Evolutionary conservation across 2,329 filamentous ascomycete species (phyloP).

Genomic region (Neofusicoccum parvum): DNA sequence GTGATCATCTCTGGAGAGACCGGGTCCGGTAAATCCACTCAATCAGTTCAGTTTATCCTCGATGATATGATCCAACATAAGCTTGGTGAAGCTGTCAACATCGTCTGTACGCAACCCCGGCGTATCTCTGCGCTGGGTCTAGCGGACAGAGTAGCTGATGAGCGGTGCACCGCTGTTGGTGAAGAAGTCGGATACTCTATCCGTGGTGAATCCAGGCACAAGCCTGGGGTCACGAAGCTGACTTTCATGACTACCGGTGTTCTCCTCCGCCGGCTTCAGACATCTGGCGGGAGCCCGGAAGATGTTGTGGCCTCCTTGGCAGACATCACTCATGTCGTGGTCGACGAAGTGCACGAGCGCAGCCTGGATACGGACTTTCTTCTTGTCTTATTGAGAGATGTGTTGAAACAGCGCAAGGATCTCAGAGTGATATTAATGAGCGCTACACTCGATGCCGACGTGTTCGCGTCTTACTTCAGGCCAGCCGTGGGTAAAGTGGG

Average conservation of each 20-base stretch:
- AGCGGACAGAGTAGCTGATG: constrained; percentile 91
- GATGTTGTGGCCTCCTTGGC: constrained; percentile 80
- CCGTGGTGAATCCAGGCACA: constrained; percentile 81
- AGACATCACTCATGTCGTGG: constrained; percentile 90
- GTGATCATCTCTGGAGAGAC: constrained; percentile 98
- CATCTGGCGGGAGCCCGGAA: constrained; percentile 75
- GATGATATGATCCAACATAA: constrained; percentile 82
- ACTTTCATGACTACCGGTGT: constrained; percentile 97
- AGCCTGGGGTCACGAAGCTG: constrained; percentile 74
- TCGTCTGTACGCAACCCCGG: constrained; percentile 93
- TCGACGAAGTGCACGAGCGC: constrained; percentile 95
- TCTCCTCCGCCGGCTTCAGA: constrained; percentile 85
- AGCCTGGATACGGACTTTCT: constrained; percentile 95
- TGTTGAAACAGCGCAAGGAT: constrained; percentile 72
- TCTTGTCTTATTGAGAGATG: constrained; percentile 81
- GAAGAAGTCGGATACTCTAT: constrained; percentile 92
- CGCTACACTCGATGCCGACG: constrained; percentile 85
- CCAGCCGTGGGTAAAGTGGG: constrained; percentile 68
- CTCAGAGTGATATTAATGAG: constrained; percentile 95
- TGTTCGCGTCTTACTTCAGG: constrained; percentile 84
- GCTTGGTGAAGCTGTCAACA: constrained; percentile 78
- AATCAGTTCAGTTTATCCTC: constrained; percentile 93
- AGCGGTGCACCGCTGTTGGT: constrained; percentile 79
- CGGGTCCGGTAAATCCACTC: constrained; percentile 94
- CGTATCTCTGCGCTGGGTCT: constrained; percentile 92